Percentiles rank a stretch among this genome's conserved stretches.
Evolutionary conservation across 495 filamentous ascomycete genomes (phyloP).

Genomic region (Lepraria neglecta): DNA sequence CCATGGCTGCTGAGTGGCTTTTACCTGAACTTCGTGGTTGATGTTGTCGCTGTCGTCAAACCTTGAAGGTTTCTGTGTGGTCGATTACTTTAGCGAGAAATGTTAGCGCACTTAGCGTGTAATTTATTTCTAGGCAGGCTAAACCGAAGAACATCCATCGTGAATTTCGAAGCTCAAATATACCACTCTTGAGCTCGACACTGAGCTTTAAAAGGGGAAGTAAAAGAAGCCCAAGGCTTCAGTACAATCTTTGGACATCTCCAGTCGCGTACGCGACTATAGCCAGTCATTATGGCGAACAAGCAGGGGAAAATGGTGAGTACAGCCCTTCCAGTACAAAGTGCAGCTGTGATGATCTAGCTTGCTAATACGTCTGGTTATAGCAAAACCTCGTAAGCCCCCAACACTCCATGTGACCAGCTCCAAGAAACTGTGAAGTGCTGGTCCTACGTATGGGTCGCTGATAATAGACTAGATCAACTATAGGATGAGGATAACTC

Average conservation of each 20-base stretch:
- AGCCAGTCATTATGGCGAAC: slow-evolving; percentile 69
- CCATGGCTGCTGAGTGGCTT: slow-evolving; percentile 12
- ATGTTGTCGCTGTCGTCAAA: slow-evolving; percentile 5
- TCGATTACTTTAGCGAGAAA: slow-evolving; percentile 18
- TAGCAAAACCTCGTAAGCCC: slow-evolving; percentile 94
- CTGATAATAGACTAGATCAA: slow-evolving; percentile 69
- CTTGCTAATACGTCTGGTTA: slow-evolving; percentile 54
- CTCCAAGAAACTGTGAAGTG: neutral
- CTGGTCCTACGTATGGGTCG: neutral
- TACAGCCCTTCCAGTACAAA: slow-evolving; percentile 20
- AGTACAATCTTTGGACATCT: slow-evolving; percentile 49
- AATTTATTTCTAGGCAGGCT: slow-evolving; percentile 10
- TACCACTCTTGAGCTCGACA: slow-evolving; percentile 2
- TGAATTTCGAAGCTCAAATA: neutral
- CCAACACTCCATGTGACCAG: neutral
- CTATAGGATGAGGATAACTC: slow-evolving; percentile 94
- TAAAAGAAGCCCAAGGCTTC: slow-evolving; percentile 26
- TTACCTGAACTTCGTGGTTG: neutral
- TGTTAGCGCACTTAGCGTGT: slow-evolving; percentile 18
- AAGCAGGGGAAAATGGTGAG: slow-evolving; percentile 99
- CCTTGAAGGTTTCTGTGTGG: slow-evolving; percentile 17
- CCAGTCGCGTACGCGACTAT: slow-evolving; percentile 66
- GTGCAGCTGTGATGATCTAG: slow-evolving; percentile 27
- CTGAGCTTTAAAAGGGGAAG: slow-evolving; percentile 5
- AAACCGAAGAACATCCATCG: slow-evolving; percentile 1